Evolutionary conservation across 2,329 filamentous ascomycete species (phyloP).

Genomic region (Teratosphaeria pseudoeucalypti): DNA sequence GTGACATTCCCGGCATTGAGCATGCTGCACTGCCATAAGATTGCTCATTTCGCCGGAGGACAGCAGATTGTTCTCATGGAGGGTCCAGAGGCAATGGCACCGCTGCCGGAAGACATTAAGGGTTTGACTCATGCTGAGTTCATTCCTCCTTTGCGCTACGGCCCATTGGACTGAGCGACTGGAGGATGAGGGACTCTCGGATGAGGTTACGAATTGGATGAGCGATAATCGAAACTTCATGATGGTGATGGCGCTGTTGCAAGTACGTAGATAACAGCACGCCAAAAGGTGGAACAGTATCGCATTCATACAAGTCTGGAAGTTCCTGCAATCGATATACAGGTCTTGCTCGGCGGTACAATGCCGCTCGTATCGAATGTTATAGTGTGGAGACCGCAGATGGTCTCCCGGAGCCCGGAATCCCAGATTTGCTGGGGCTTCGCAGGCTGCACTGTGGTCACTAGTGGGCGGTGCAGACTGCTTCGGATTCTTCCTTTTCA

Average conservation of each 20-base stretch:
- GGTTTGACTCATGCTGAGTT: not conserved
- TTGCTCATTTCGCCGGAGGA: not conserved
- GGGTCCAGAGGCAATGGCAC: not conserved
- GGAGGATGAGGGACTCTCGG: not conserved
- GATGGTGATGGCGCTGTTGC: not conserved
- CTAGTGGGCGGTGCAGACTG: not conserved
- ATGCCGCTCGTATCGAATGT: not conserved
- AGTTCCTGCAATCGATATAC: not conserved
- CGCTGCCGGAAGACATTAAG: not conserved
- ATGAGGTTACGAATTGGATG: not conserved
- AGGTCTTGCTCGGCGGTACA: not conserved
- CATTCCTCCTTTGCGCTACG: not conserved
- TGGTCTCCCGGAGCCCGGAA: not conserved
- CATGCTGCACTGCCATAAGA: not conserved
- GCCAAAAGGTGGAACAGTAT: not conserved
- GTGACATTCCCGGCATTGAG: not conserved
- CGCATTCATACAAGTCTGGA: not conserved
- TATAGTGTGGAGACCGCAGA: not conserved
- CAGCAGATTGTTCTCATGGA: not conserved
- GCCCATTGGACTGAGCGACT: not conserved
- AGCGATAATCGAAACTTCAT: not conserved
- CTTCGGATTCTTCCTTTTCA: too few species aligned
- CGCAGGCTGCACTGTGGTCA: not conserved
- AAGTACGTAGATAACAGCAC: not conserved
- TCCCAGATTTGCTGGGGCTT: not conserved